A percentile compares a stretch with the other conserved stretches of the same genome.
Evolutionary conservation across 164 flowering plant genomes (phyloP).

Genomic region (grape (Vitis vinifera)): DNA sequence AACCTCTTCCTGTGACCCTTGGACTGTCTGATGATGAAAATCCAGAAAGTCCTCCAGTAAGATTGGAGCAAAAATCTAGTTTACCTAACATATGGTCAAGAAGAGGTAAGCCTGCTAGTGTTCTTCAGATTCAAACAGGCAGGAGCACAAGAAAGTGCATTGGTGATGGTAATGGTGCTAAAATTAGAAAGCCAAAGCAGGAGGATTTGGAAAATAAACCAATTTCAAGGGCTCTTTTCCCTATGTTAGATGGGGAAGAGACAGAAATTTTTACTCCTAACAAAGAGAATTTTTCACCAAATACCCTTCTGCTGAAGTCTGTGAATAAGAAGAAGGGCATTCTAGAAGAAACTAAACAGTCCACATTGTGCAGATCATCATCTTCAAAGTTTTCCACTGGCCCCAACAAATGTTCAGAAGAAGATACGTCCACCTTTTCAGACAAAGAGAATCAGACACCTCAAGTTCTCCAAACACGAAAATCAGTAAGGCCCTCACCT

Average conservation of each 20-base stretch:
- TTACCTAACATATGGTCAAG: constrained; percentile 51
- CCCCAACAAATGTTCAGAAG: constrained; percentile 18
- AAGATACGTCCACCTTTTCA: constrained; percentile 22
- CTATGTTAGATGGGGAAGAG: constrained; percentile 25
- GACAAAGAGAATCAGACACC: constrained; percentile 63
- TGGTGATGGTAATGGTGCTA: constrained; percentile 1
- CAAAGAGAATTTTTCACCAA: constrained; percentile 67
- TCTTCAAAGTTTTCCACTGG: constrained; percentile 23
- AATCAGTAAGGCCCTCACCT: constrained; percentile 13
- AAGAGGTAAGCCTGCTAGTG: constrained; percentile 53
- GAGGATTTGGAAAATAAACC: constrained; percentile 15
- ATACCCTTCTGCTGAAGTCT: constrained; percentile 30
- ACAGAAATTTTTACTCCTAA: constrained; percentile 52
- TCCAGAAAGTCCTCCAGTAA: constrained; percentile 19
- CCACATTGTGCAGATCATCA: constrained; percentile 16
- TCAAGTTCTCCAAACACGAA: constrained; percentile 28
- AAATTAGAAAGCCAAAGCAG: constrained; percentile 4
- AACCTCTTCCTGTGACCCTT: constrained; percentile 1
- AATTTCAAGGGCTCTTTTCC: constrained; percentile 27
- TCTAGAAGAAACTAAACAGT: constrained; percentile 26
- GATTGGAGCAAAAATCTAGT: constrained; percentile 21
- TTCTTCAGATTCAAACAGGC: constrained; percentile 38
- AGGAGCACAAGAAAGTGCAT: constrained; percentile 23
- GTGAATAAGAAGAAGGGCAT: constrained; percentile 31
- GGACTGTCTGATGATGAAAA: constrained; percentile 20